Conservation (phyloP, 768 basidiomycete species). For the Paxillus rubicundulus region DNA sequence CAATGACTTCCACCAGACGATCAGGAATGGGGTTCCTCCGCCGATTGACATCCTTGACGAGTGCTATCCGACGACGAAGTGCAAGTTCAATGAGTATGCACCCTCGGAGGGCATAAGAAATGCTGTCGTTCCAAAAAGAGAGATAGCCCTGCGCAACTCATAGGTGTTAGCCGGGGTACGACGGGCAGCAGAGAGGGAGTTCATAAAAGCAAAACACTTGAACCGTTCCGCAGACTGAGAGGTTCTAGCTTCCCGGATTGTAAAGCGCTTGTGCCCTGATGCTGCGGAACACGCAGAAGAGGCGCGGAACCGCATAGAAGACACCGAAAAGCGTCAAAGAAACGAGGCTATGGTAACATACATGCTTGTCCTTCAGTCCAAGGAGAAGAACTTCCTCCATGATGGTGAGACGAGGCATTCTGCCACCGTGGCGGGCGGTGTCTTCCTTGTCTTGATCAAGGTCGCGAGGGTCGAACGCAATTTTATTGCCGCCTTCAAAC, state of each 20-base stretch:
- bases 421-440: slow-evolving; percentile 57
- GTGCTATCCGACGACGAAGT: slow-evolving; percentile 88
- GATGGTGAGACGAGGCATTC: slow-evolving; percentile 82
- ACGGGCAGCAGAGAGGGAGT: neutral
- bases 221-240: slow-evolving; percentile 6
- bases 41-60: slow-evolving; percentile 76
- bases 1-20: slow-evolving; percentile 85
- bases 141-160: slow-evolving; percentile 68
- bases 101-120: slow-evolving; percentile 96
- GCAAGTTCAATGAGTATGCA: slow-evolving; percentile 98
- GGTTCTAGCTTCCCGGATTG: neutral
- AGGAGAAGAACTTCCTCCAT: slow-evolving; percentile 96
- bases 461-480: slow-evolving; percentile 94
- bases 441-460: slow-evolving; percentile 69
- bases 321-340: slow-evolving; percentile 3
- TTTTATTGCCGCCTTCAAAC: slow-evolving; percentile 80
- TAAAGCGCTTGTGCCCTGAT: slow-evolving; percentile 3
- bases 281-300: slow-evolving; percentile 17
- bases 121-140: slow-evolving; percentile 99
- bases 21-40: slow-evolving; percentile 77
- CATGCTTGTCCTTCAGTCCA: slow-evolving; percentile 96
- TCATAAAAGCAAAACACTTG: slow-evolving; percentile 21
- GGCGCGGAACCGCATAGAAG: slow-evolving; percentile 5
- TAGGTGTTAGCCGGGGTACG: slow-evolving; percentile 10
- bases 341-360: slow-evolving; percentile 35